A percentile compares a stretch with the other conserved stretches of the same genome.
phyloP scores from a whole-genome alignment of 352 stramenopile species.

The Pythium diclinum region DNA sequence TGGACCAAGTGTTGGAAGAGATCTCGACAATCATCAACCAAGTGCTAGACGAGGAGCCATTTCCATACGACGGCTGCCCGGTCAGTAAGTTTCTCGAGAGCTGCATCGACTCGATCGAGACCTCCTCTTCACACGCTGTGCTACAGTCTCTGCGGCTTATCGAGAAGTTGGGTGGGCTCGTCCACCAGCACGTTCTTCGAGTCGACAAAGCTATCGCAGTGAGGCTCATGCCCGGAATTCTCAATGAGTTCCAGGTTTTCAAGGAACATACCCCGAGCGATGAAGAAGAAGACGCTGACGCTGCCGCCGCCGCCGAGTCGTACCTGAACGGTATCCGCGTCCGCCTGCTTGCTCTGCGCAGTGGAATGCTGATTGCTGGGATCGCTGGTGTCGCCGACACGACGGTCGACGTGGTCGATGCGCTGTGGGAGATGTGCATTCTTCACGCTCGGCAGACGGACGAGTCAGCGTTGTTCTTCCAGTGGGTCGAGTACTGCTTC shows the following conservation, averaged over 20 bases:
- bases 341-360: conserved; percentile 56
- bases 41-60: conserved; percentile 2
- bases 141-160: conserved; percentile 21
- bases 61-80: neutral
- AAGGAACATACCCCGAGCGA: conserved; percentile 1
- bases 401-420: conserved; percentile 12
- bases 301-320: conserved; percentile 2
- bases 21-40: conserved; percentile 25
- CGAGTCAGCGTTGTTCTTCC: conserved; percentile 62
- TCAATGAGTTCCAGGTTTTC: conserved; percentile 11
- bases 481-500: conserved; percentile 72
- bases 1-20: conserved; percentile 12
- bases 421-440: conserved; percentile 49
- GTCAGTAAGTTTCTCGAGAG: conserved; percentile 22
- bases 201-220: conserved; percentile 1
- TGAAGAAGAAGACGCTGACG: neutral
- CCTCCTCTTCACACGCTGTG: neutral
- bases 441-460: conserved; percentile 32
- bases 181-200: neutral
- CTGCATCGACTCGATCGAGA: conserved; percentile 3
- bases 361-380: conserved; percentile 46
- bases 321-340: conserved; percentile 21
- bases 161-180: conserved; percentile 12
- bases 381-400: neutral
- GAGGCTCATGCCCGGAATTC: neutral